Evolutionary conservation across 345 rosid species (phyloP).

Genomic region (Carallia brachiata): DNA sequence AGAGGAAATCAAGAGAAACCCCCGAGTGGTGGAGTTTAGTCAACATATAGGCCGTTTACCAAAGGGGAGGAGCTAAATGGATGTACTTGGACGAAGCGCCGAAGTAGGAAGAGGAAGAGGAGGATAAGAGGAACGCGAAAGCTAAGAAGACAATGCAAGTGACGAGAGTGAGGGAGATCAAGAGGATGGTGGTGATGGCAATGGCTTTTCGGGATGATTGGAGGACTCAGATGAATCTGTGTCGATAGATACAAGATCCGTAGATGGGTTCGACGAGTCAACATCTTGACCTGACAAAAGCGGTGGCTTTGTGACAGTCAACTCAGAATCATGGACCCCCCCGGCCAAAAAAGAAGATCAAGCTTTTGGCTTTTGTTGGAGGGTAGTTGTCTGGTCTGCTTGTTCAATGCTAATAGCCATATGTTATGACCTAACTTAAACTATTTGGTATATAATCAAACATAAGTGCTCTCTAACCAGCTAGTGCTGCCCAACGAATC

Average conservation of each 20-base stretch:
- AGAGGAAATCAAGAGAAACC: constrained; percentile 61
- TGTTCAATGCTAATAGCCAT: no score
- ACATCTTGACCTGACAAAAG: constrained; percentile 36
- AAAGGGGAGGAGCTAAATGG: neutral
- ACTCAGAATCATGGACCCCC: constrained; percentile 27
- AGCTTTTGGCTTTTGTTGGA: no score
- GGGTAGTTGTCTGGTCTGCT: no score
- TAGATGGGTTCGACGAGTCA: constrained; percentile 41
- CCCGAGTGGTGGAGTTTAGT: constrained; percentile 56
- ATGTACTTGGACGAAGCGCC: no score
- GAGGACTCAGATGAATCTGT: constrained; percentile 34
- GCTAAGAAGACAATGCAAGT: constrained; percentile 66
- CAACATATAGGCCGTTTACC: constrained; percentile 49
- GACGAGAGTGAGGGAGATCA: constrained; percentile 50
- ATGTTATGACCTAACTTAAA: no score
- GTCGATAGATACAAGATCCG: constrained; percentile 55
- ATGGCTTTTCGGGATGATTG: constrained; percentile 20
- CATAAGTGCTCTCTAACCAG: no score
- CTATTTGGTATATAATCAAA: no score
- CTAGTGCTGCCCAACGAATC: no score
- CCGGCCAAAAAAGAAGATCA: no score
- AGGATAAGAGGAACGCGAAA: constrained; percentile 53
- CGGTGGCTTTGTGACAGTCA: constrained; percentile 8
- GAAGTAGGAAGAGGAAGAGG: no score
- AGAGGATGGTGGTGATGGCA: constrained; percentile 32